Evolutionary conservation across 2,329 filamentous ascomycete species (phyloP), one percentile per base, ranked within the genome.

Genomic region (Coleophoma cylindrospora): DNA sequence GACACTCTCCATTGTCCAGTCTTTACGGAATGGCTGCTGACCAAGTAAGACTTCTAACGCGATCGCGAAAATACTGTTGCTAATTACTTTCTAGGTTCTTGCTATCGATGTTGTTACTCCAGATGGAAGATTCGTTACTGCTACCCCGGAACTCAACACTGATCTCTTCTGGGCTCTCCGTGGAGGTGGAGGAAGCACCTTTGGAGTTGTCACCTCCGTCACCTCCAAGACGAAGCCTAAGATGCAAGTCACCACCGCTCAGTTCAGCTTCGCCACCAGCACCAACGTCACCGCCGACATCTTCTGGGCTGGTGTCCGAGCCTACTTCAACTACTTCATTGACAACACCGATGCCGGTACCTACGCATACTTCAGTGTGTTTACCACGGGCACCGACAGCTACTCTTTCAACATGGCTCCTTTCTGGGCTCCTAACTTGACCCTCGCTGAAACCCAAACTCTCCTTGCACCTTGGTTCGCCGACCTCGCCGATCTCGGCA

Each of bases 151-250:
- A 17, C 13, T 44, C 32, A 49, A 54, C 32, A 22, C 34, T n/a
- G 52, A 55, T 44, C 34, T 57, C n/a, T 54, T 53, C 37, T 57
- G 45, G 21, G 56, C 56, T 33, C 33, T 54, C 10, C 45, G 54
- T n/a, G 56, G 56, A 14, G 54, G 78, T 4, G 55, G 50, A 13
- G 46, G 40, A n/a, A n/a, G 40, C 3, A 54, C 56, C 11, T 58
- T 45, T n/a, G 54, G 51, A 17, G 33, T 56, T 15, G 45, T 57
- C 2, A 55, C 51, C 1, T 80, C 77, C 0, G 66, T 83, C 40
- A 83, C 80, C 0, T 61, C 78, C 12, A 75, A 75, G 51, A 74
- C 77, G 0, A 69, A 79, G 56, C 70, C 73, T 0, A 72, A 70
- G 2, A 60, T 61, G 0, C 62, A 63, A 0, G 65, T 68, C 1